Conservation (phyloP, 148 eudicot species). For the Tetragonia tetragonoides region DNA sequence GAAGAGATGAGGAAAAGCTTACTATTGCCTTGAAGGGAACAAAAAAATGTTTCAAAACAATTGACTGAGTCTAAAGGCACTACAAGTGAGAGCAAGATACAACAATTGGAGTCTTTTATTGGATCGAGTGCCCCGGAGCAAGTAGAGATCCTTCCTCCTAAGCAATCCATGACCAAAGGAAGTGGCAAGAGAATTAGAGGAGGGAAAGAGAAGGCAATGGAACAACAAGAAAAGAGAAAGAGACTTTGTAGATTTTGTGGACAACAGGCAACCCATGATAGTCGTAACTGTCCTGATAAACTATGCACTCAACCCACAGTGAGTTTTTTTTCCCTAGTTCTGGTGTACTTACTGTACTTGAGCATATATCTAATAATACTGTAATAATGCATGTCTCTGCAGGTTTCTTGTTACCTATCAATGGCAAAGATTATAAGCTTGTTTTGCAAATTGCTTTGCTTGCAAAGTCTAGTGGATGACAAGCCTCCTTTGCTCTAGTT, state of each 20-base stretch:
- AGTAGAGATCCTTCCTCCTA: background rate
- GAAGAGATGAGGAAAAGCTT: no score
- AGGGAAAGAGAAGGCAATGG: background rate
- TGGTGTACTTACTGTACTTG: no score
- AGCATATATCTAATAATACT: no score
- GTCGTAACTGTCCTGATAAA: background rate
- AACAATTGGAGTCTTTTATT: background rate
- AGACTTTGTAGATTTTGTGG: background rate
- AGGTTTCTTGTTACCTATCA: no score
- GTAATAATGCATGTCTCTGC: no score
- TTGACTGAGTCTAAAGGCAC: background rate
- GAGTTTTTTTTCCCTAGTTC: background rate
- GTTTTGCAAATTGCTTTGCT: no score
- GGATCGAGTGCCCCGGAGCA: background rate
- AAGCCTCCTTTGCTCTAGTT: no score
- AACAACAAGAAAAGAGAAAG: background rate
- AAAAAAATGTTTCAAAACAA: background rate
- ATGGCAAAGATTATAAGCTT: no score
- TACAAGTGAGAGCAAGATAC: background rate
- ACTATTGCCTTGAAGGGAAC: background rate
- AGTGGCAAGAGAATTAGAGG: background rate
- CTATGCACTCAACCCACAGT: background rate
- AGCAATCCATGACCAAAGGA: background rate
- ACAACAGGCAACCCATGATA: background rate
- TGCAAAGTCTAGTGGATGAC: no score